Evolutionary conservation across 2,329 filamentous ascomycete genomes (phyloP), one percentile per base, ranked within the genome.

Genomic region (Hypoxylon sp.): DNA sequence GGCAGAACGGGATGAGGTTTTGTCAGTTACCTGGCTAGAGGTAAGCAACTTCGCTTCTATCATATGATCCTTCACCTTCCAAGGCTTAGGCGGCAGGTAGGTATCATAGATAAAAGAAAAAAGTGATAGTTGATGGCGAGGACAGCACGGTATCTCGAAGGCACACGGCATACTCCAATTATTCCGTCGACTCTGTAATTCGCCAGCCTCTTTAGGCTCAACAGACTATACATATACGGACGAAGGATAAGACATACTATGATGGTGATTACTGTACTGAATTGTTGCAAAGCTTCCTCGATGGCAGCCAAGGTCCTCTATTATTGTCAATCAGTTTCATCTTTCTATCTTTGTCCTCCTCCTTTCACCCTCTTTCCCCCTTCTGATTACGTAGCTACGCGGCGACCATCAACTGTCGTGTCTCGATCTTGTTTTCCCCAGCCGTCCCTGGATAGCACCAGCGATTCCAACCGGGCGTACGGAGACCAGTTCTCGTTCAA

Each of bases 261-360:
- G 23, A 45, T 18, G 17, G 7, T 52, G 60, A 63, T 63, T 63
- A 63, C 57, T 63, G 54, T 63, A 61, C 57, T 40, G 21, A 48
- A 20, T 41, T 41, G n/a, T 29, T 33, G 47, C 37, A 43, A 41
- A 23, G n/a, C 35, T 42, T 49, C 42, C 29, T 31, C 27, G 37
- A 35, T 48, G 33, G 26, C 37, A 24, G 60, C 60, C 60, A 61
- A 58, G 57, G 15, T 23, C 40, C 43, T 54, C 53, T 51, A 55
- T 59, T 45, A 45, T 33, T 41, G 40, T 29, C 52, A 47, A 31
- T 35, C 45, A 23, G 27, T 21, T 37, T 38, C 45, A 13, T 11
- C 7, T 24, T n/a, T 33, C 29, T n/a, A 6, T 13, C 11, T 29
- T 6, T 11, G 26, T n/a, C 11, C 11, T 33, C 15, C 29, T 6